Base-by-base conservation (phyloP, 2,329 filamentous ascomycete genomes). In the Colletotrichum limetticola region DNA sequence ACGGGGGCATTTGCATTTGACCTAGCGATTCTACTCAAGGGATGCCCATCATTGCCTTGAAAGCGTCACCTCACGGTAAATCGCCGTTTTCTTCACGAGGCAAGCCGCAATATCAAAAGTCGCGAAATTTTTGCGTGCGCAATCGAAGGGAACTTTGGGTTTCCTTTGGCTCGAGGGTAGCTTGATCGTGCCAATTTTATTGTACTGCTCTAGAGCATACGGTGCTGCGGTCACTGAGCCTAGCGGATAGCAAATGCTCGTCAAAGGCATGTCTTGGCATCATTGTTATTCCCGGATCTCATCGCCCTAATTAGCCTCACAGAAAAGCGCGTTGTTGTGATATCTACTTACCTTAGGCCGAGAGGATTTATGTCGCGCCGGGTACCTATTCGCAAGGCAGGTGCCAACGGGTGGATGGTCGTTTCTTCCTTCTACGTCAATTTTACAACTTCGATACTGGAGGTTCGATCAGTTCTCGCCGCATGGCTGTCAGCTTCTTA, bases 271-370 rank as follows among this genome's bases (percentile, higher is more conserved):
- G 0, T 0, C 16, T n/a, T 19, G 7, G 42, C 16, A 9, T 49
- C 7, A 49, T n/a, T 4, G 0, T n/a, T 9, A 3, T 49, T n/a
- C 7, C 5, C 19, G 19, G 8, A 4, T n/a, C 19, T 0, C 8
- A n/a, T 8, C 19, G 4, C 6, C 0, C 19, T 0, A 42, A 0
- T 14, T 6, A 37, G 2, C 35, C 35, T 42, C 5, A 0, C 0
- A 19, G 19, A 0, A 49, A n/a, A 49, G 8, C 19, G 42, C 42
- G 19, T 22, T 22, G 12, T n/a, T 49, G 42, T 49, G 19, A 49
- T 49, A n/a, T 3, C 12, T 9, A 26, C 24, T 26, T 4, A 26
- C 24, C 24, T 26, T n/a, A n/a, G 19, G 9, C 14, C 37, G 42
- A 11, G 42, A 19, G 42, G 3, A 4, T n/a, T 49, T 4, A 4